Percentiles rank a stretch among this genome's conserved stretches.
phyloP scores from a whole-genome alignment of 441 rosid genomes.

The Metrosideros polymorpha region DNA sequence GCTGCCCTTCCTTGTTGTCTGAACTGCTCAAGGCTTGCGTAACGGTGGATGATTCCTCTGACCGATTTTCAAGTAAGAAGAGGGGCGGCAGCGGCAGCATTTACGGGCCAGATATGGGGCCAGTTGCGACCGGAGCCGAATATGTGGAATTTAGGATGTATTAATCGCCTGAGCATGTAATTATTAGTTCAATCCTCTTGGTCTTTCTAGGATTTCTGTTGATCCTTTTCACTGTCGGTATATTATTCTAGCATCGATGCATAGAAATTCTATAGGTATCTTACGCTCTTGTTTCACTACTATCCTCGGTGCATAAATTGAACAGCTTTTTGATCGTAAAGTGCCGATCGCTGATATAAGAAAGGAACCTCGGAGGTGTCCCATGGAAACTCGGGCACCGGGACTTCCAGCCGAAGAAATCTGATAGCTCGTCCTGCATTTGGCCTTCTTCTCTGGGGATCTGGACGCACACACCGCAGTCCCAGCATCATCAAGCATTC shows the following conservation, averaged over 20 bases:
- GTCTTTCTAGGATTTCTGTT: not conserved
- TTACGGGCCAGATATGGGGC: slow-evolving; percentile 44
- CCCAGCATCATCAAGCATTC: not conserved
- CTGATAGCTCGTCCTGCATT: not conserved
- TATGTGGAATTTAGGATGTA: slow-evolving; percentile 20
- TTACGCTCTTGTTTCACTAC: not conserved
- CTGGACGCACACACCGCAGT: not conserved
- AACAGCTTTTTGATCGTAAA: not conserved
- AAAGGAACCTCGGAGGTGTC: too few species aligned
- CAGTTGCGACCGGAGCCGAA: slow-evolving; percentile 39
- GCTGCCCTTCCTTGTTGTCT: slow-evolving; percentile 72
- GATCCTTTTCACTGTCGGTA: not conserved
- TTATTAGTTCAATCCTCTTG: not conserved
- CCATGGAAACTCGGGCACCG: too few species aligned
- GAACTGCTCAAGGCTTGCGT: slow-evolving; percentile 80
- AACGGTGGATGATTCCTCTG: slow-evolving; percentile 51
- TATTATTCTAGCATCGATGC: slow-evolving; percentile 11
- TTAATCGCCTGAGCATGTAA: not conserved
- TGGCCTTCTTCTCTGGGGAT: not conserved
- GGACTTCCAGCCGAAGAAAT: not conserved
- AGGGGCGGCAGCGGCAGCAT: slow-evolving; percentile 77
- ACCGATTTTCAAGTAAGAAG: slow-evolving; percentile 43
- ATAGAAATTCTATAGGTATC: not conserved
- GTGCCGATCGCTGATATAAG: too few species aligned
- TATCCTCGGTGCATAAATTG: not conserved